phyloP scores from a whole-genome alignment of 108 stramenopile genomes.

The Cyclotella cryptica region DNA sequence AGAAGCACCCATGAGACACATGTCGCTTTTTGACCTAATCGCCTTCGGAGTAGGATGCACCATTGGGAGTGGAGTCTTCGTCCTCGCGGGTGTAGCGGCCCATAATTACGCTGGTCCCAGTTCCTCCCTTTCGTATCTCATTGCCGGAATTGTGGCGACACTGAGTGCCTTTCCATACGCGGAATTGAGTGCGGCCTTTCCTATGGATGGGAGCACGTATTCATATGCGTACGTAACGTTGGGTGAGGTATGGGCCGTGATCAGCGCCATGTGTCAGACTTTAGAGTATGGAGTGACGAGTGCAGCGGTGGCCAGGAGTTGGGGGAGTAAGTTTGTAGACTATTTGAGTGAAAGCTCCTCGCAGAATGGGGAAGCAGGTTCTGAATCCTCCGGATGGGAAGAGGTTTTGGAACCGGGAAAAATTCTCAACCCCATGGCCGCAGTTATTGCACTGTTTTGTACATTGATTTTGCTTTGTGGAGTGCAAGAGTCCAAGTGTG shows the following conservation, averaged over 20 bases:
- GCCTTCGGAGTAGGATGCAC: constrained; percentile 87
- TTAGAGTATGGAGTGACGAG: constrained; percentile 82
- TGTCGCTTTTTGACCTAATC: constrained; percentile 80
- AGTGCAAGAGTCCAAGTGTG: constrained; percentile 72
- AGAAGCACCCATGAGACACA: constrained; percentile 47
- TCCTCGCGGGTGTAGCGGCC: constrained; percentile 81
- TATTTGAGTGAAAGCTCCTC: constrained; percentile 52
- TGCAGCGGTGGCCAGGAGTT: constrained; percentile 87
- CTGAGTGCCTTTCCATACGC: constrained; percentile 81
- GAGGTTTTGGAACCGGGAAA: constrained; percentile 31
- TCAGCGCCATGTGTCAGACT: constrained; percentile 84
- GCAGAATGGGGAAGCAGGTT: background rate
- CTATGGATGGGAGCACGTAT: constrained; percentile 83
- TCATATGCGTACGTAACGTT: constrained; percentile 71
- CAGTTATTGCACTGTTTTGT: constrained; percentile 56
- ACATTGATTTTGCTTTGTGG: constrained; percentile 69
- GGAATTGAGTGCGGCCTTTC: constrained; percentile 78
- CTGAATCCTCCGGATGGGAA: background rate
- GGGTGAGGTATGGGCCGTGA: constrained; percentile 84
- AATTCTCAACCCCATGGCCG: constrained; percentile 70
- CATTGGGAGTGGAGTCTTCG: constrained; percentile 92
- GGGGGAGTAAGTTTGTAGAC: constrained; percentile 88
- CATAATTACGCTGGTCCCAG: constrained; percentile 81
- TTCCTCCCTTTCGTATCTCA: constrained; percentile 69
- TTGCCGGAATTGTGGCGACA: constrained; percentile 74